Conservation (phyloP, 768 basidiomycete genomes). For the Agrocybe pediades region DNA sequence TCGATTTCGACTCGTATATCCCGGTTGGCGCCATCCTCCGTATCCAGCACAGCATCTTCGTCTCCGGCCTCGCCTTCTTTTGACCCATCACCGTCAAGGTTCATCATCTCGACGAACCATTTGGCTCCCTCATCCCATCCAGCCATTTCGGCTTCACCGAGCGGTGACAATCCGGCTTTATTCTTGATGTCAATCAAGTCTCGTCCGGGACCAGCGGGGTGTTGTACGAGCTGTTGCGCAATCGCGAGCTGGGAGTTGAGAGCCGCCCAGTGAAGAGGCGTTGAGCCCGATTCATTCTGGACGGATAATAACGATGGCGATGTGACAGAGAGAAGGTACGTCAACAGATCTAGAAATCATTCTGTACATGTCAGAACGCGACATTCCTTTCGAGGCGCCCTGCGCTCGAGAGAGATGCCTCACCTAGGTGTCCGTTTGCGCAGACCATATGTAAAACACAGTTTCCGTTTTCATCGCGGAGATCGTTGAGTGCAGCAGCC, state of each 20-base stretch:
- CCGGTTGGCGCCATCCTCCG: constrained; percentile 30
- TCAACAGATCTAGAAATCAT: constrained; percentile 64
- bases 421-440: constrained; percentile 89
- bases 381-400: constrained; percentile 7
- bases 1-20: constrained; percentile 70
- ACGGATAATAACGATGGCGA: constrained; percentile 56
- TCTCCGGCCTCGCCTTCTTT: constrained; percentile 32
- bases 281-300: constrained; percentile 75
- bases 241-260: constrained; percentile 76
- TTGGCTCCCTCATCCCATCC: constrained; percentile 85
- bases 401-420: constrained; percentile 21
- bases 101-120: constrained; percentile 84
- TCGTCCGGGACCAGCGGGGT: constrained; percentile 58
- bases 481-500: constrained; percentile 40
- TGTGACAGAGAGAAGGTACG: constrained; percentile 67
- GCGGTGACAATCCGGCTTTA: constrained; percentile 68
- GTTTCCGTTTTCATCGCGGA: constrained; percentile 79
- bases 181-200: constrained; percentile 80
- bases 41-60: constrained; percentile 35
- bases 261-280: constrained; percentile 90
- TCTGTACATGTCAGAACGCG: constrained; percentile 47
- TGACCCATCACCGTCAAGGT: constrained; percentile 54
- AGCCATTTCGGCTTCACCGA: constrained; percentile 78
- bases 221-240: constrained; percentile 60
- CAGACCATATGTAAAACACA: constrained; percentile 83